Conservation (phyloP, 768 basidiomycete species). For the Mycena venus region DNA sequence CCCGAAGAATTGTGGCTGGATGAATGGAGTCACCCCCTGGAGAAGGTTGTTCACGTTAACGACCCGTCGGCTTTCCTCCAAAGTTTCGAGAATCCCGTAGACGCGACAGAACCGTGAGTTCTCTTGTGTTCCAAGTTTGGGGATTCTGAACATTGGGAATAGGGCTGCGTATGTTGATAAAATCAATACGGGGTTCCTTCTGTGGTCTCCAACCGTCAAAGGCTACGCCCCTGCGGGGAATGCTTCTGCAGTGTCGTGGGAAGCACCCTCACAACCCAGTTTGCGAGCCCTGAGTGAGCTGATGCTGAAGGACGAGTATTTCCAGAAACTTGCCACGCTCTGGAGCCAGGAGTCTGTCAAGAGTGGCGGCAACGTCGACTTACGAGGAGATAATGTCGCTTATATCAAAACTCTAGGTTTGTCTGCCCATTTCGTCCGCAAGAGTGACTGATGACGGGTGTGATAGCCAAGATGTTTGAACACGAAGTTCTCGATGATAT, state of each 20-base stretch:
- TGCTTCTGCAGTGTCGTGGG: constrained; percentile 64
- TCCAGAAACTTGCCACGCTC: constrained; percentile 68
- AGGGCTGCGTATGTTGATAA: constrained; percentile 76
- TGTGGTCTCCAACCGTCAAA: constrained; percentile 76
- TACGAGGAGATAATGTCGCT: constrained; percentile 64
- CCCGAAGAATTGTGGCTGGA: constrained; percentile 79
- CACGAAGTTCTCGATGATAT: constrained; percentile 64
- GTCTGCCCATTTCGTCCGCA: constrained; percentile 8
- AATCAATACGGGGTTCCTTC: constrained; percentile 81
- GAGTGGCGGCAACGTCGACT: constrained; percentile 62
- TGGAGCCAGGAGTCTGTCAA: constrained; percentile 89
- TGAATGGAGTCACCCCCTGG: constrained; percentile 77
- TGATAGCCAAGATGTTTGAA: constrained; percentile 77
- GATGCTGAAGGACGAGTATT: constrained; percentile 67
- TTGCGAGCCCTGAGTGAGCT: constrained; percentile 66
- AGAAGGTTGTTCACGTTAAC: constrained; percentile 58
- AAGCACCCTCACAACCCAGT: constrained; percentile 61
- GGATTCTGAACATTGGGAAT: constrained; percentile 38
- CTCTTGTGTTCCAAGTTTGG: not conserved
- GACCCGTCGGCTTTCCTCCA: constrained; percentile 65
- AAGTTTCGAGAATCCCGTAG: constrained; percentile 57
- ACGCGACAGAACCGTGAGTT: constrained; percentile 50
- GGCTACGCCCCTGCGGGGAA: constrained; percentile 64
- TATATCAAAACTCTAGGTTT: constrained; percentile 58
- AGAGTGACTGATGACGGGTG: constrained; percentile 17